A percentile compares a stretch with the other conserved stretches of the same genome.
Evolutionary conservation across 1,284 basidiomycete species (phyloP).

Genomic region (Marasmius sp.): DNA sequence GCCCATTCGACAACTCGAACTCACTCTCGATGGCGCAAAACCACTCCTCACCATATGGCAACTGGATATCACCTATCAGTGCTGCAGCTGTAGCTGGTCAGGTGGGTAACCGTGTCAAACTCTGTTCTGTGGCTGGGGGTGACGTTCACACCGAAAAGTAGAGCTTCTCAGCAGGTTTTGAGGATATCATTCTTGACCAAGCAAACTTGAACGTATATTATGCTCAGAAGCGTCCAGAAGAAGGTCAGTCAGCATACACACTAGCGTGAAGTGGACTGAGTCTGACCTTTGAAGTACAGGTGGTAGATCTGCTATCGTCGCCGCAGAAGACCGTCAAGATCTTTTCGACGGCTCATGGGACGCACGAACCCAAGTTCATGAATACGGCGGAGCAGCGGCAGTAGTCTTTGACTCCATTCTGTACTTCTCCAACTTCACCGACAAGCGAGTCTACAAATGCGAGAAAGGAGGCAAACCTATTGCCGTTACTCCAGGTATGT

Average conservation of each 20-base stretch:
- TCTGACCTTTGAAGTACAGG: not conserved
- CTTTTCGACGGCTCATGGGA: conserved; percentile 32
- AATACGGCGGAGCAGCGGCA: conserved; percentile 40
- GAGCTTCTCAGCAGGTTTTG: conserved; percentile 5
- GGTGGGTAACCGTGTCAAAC: not conserved
- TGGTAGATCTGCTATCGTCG: conserved; percentile 1
- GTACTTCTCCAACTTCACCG: conserved; percentile 35
- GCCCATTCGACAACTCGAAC: no score
- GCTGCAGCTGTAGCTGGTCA: not conserved
- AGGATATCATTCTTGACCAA: not conserved
- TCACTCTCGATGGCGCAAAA: not conserved
- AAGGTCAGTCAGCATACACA: conserved; percentile 1
- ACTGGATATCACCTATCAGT: conserved; percentile 1
- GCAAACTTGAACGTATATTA: not conserved
- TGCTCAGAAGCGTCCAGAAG: conserved; percentile 7
- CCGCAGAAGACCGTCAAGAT: conserved; percentile 18
- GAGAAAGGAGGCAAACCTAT: conserved; percentile 21
- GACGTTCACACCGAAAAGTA: not conserved
- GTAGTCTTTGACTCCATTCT: conserved; percentile 27
- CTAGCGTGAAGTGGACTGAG: not conserved
- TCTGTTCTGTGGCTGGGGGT: not conserved
- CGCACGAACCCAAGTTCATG: conserved; percentile 36
- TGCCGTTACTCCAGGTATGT: conserved; percentile 29
- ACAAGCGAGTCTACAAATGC: conserved; percentile 20
- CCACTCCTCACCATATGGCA: not conserved